A percentile compares a stretch with the other conserved stretches of the same genome.
Evolutionary conservation across 108 stramenopile species (phyloP).

Genomic region (Pseudonitzschia pungens): DNA sequence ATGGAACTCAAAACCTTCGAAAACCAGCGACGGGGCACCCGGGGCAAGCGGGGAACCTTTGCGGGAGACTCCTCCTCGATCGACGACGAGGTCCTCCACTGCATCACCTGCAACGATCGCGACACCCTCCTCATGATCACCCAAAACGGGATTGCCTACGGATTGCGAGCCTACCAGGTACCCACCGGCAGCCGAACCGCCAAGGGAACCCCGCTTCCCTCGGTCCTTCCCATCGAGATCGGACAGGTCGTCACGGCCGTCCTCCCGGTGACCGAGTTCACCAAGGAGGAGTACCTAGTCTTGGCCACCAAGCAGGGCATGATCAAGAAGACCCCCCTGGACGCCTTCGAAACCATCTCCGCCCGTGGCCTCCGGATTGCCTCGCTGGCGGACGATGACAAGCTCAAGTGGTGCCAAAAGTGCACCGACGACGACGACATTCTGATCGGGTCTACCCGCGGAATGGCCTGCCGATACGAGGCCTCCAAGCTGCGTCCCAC

Average conservation of each 20-base stretch:
- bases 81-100: slow-evolving; percentile 86
- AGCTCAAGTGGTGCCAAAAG: slow-evolving; percentile 81
- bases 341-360: slow-evolving; percentile 85
- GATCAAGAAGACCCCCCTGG: slow-evolving; percentile 93
- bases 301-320: slow-evolving; percentile 89
- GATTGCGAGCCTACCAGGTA: slow-evolving; percentile 88
- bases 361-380: slow-evolving; percentile 89
- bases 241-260: slow-evolving; percentile 73
- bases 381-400: slow-evolving; percentile 83
- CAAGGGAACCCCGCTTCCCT: slow-evolving; percentile 81
- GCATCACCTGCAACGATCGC: slow-evolving; percentile 96
- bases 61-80: slow-evolving; percentile 35
- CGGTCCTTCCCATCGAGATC: slow-evolving; percentile 72
- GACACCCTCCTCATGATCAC: slow-evolving; percentile 92
- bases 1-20: slow-evolving; percentile 94
- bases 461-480: slow-evolving; percentile 79
- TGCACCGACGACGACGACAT: slow-evolving; percentile 84
- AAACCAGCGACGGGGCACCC: slow-evolving; percentile 82
- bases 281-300: slow-evolving; percentile 82
- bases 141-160: slow-evolving; percentile 90
- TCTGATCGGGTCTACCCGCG: slow-evolving; percentile 75
- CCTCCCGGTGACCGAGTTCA: slow-evolving; percentile 74
- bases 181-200: slow-evolving; percentile 76
- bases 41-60: slow-evolving; percentile 83
- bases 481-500: slow-evolving; percentile 73